These are phyloP conservation scores for Wickerhamia fluorescens DNA, from an alignment of 805 yeast species.

Conservation along the genomic window DNA sequence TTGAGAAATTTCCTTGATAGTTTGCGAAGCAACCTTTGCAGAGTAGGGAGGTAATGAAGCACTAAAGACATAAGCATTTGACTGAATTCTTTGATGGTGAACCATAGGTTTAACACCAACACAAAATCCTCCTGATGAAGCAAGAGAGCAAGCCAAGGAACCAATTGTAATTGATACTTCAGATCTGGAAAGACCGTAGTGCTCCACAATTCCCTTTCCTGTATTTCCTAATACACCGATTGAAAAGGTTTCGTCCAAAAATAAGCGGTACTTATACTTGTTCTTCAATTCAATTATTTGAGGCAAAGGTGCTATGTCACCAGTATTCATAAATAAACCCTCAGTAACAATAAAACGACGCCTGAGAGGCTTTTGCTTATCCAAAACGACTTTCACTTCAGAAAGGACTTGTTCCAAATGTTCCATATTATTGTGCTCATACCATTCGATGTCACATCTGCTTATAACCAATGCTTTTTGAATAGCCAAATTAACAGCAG, in stretches of 20 bases:
- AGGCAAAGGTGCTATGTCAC: constrained; percentile 70
- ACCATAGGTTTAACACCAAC: constrained; percentile 80
- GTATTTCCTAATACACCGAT: constrained; percentile 78
- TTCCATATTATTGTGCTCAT: constrained; percentile 80
- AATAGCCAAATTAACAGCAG: constrained; percentile 63
- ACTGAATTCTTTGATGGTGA: constrained; percentile 85
- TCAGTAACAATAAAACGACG: constrained; percentile 90
- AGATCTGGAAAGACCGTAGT: constrained; percentile 55
- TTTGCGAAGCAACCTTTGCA: constrained; percentile 56
- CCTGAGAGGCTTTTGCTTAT: constrained; percentile 67
- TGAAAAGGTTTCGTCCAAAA: constrained; percentile 82
- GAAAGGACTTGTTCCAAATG: constrained; percentile 66
- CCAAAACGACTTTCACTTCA: constrained; percentile 53
- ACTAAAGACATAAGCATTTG: constrained; percentile 85
- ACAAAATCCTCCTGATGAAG: constrained; percentile 90
- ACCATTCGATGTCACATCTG: constrained; percentile 80
- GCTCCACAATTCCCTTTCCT: constrained; percentile 84
- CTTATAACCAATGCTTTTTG: constrained; percentile 87
- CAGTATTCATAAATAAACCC: constrained; percentile 75
- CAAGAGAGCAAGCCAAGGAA: constrained; percentile 73
- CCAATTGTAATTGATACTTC: constrained; percentile 85
- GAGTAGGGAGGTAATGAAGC: constrained; percentile 93
- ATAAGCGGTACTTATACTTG: constrained; percentile 76
- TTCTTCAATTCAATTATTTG: constrained; percentile 67
- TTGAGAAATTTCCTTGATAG: constrained; percentile 42